Percentiles rank a stretch among this genome's conserved stretches.
phyloP scores from a whole-genome alignment of 176 grass and related monocot species.

The Eragrostis nindensis region DNA sequence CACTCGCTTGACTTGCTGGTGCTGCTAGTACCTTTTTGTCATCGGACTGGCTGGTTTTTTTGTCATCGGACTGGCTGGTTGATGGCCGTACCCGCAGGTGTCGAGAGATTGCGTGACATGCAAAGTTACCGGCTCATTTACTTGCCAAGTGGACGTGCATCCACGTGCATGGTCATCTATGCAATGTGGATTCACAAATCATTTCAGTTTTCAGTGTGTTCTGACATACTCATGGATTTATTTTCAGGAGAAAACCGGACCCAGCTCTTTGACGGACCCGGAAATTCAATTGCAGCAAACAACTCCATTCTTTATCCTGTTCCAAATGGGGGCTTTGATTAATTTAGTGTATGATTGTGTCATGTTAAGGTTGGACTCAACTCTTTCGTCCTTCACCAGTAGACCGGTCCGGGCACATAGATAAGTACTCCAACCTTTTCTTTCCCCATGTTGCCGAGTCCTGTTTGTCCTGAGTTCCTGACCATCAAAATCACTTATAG shows the following conservation, averaged over 20 bases:
- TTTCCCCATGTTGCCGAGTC: not conserved
- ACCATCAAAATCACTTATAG: constrained; percentile 21
- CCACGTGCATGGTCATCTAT: constrained; percentile 7
- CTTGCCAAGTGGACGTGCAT: constrained; percentile 34
- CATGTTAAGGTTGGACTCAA: not conserved
- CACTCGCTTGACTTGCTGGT: constrained; percentile 12
- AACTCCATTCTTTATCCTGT: not conserved
- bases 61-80: not conserved
- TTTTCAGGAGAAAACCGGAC: no score
- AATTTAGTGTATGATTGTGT: not conserved
- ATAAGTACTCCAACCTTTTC: not conserved
- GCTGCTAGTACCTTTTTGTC: not conserved
- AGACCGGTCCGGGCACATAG: constrained; percentile 18
- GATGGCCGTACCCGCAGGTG: constrained; percentile 8
- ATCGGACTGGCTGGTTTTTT: not conserved
- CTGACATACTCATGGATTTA: no score
- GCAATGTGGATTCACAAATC: not conserved
- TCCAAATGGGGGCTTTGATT: not conserved
- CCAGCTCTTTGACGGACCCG: not conserved
- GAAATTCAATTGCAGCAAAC: not conserved
- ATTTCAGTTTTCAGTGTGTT: not conserved
- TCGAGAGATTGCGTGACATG: constrained; percentile 33
- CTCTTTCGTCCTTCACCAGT: not conserved
- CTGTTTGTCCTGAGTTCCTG: not conserved
- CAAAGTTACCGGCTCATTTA: constrained; percentile 41